Conservation (phyloP, 1,284 basidiomycete species). For the Trichosporon sp. region DNA sequence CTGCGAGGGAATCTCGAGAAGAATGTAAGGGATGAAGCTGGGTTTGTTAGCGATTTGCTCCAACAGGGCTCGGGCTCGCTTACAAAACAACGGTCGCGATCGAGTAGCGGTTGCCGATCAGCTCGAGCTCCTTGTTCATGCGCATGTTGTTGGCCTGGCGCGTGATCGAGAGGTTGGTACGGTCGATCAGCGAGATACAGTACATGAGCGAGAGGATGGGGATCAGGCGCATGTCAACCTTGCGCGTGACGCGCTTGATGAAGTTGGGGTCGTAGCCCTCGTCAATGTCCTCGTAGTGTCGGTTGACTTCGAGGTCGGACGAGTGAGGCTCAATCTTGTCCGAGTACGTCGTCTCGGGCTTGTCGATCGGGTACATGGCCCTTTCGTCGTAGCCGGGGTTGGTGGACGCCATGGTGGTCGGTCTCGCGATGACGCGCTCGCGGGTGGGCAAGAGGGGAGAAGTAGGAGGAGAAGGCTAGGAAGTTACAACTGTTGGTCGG, state of each 20-base stretch:
- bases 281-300: slow-evolving; percentile 18
- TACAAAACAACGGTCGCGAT: slow-evolving; percentile 49
- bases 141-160: slow-evolving; percentile 26
- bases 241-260: slow-evolving; percentile 22
- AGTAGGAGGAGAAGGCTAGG: not conserved
- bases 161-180: slow-evolving; percentile 36
- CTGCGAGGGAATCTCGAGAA: slow-evolving; percentile 24
- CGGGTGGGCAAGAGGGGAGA: not conserved
- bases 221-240: slow-evolving; percentile 23
- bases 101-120: slow-evolving; percentile 52
- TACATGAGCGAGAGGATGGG: slow-evolving; percentile 28
- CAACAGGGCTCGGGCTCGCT: slow-evolving; percentile 30
- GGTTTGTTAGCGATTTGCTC: not conserved
- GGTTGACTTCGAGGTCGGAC: not conserved
- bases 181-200: slow-evolving; percentile 28
- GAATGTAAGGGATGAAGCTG: slow-evolving; percentile 8
- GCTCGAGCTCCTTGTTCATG: slow-evolving; percentile 40
- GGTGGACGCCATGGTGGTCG: not conserved
- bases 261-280: slow-evolving; percentile 9
- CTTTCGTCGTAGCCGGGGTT: not conserved
- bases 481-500: not conserved
- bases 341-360: slow-evolving; percentile 11
- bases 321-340: not conserved
- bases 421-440: not conserved
- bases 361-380: slow-evolving; percentile 1